These are phyloP conservation scores for Pseudodiploospora longispora DNA, from an alignment of 2,329 filamentous ascomycete genomes.

Conservation along the genomic window DNA sequence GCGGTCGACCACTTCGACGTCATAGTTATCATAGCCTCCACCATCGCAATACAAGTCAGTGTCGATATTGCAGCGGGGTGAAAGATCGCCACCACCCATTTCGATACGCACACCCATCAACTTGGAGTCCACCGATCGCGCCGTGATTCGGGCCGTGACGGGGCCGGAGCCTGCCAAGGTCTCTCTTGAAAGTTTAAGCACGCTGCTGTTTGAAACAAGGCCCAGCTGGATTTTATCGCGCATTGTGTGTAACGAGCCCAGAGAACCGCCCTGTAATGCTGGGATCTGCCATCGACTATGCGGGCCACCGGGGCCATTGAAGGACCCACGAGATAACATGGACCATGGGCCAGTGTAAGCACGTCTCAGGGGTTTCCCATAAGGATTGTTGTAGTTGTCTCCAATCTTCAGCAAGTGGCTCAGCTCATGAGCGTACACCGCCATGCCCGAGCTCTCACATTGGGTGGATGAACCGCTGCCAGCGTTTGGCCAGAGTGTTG, in stretches of 20 bases:
- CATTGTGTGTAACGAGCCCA: conserved; percentile 45
- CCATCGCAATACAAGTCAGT: conserved; percentile 43
- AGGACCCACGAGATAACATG: conserved; percentile 44
- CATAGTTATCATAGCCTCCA: conserved; percentile 41
- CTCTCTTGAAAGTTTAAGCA: conserved; percentile 36
- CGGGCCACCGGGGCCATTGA: conserved; percentile 45
- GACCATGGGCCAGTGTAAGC: conserved; percentile 44
- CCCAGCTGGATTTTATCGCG: conserved; percentile 45
- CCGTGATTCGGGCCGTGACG: conserved; percentile 37
- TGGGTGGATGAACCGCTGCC: conserved; percentile 44
- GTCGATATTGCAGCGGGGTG: conserved; percentile 33
- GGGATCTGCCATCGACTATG: conserved; percentile 46
- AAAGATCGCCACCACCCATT: conserved; percentile 33
- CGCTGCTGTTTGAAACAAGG: conserved; percentile 32
- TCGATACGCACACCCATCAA: conserved; percentile 40
- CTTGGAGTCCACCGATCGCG: conserved; percentile 34
- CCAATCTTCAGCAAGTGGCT: conserved; percentile 43
- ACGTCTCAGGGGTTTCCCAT: conserved; percentile 34
- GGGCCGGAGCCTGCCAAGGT: conserved; percentile 34
- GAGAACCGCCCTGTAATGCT: conserved; percentile 36
- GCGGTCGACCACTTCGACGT: conserved; percentile 44
- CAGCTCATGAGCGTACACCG: conserved; percentile 45
- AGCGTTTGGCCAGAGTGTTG: conserved; percentile 46
- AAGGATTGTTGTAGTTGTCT: conserved; percentile 50
- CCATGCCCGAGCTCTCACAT: conserved; percentile 44